Conservation (phyloP, 2,329 filamentous ascomycete species). For the Coniella vitis region DNA sequence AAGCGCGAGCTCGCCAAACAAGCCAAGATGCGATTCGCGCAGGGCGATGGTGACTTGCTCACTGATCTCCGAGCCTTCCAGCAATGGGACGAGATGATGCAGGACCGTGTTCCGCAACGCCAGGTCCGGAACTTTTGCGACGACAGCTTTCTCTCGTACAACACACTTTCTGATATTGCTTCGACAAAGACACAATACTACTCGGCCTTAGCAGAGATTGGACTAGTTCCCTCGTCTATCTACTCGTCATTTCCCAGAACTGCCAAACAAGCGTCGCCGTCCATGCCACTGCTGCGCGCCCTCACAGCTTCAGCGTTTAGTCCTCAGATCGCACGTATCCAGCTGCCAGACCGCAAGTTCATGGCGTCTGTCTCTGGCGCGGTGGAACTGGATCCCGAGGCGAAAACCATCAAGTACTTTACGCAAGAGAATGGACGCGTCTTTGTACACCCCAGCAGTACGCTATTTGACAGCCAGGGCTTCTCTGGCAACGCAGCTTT, state of each 20-base stretch:
- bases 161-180: slow-evolving; percentile 81
- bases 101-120: slow-evolving; percentile 50
- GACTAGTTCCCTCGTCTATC: slow-evolving; percentile 52
- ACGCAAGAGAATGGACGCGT: slow-evolving; percentile 78
- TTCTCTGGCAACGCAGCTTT: slow-evolving; percentile 72
- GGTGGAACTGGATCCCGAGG: slow-evolving; percentile 88
- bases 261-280: slow-evolving; percentile 19
- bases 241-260: slow-evolving; percentile 20
- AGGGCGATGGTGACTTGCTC: slow-evolving; percentile 77
- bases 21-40: slow-evolving; percentile 66
- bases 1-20: slow-evolving; percentile 76
- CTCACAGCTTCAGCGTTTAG: slow-evolving; percentile 68
- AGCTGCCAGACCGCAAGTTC: slow-evolving; percentile 94
- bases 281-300: slow-evolving; percentile 54
- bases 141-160: slow-evolving; percentile 74
- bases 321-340: slow-evolving; percentile 86
- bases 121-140: slow-evolving; percentile 73
- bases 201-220: slow-evolving; percentile 76
- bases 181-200: slow-evolving; percentile 83
- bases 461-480: slow-evolving; percentile 73
- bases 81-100: slow-evolving; percentile 66
- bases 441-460: slow-evolving; percentile 87
- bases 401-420: slow-evolving; percentile 86
- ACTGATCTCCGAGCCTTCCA: slow-evolving; percentile 82
- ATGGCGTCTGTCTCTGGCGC: slow-evolving; percentile 79